These are phyloP conservation scores for Aegilops bicornis DNA, from an alignment of 176 grass and related monocot genomes.

Conservation along the genomic window DNA sequence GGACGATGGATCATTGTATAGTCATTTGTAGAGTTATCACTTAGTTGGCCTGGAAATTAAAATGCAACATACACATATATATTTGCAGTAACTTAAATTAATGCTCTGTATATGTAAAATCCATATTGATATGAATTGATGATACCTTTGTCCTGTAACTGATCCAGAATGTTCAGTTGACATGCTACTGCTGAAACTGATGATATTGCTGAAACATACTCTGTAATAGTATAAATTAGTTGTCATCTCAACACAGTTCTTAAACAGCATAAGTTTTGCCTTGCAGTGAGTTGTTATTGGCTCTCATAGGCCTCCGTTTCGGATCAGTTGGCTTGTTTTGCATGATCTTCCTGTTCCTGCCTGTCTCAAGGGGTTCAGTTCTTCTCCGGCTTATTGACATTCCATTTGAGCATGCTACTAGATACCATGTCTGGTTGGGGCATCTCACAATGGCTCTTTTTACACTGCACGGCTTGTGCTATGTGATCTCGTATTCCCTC, in stretches of 20 bases:
- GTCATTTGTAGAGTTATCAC: not conserved
- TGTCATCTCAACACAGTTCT: not conserved
- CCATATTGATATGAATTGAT: not conserved
- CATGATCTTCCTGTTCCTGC: slow-evolving; percentile 87
- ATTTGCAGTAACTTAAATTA: not conserved
- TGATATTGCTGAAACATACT: not conserved
- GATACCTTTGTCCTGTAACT: not conserved
- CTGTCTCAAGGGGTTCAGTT: slow-evolving; percentile 84
- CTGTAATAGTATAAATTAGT: not conserved
- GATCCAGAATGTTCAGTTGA: not conserved
- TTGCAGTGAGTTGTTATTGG: slow-evolving; percentile 67
- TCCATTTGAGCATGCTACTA: slow-evolving; percentile 97
- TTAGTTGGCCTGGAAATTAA: not conserved
- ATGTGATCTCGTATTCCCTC: slow-evolving; percentile 54
- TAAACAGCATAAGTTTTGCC: slow-evolving; percentile 11
- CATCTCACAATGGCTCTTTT: slow-evolving; percentile 96
- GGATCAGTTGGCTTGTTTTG: slow-evolving; percentile 80
- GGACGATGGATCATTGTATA: not conserved
- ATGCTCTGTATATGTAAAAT: not conserved
- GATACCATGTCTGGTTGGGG: slow-evolving; percentile 98
- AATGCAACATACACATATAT: not conserved
- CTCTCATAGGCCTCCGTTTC: slow-evolving; percentile 51
- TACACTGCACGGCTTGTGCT: slow-evolving; percentile 81
- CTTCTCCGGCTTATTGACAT: slow-evolving; percentile 93
- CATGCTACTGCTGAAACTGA: not conserved